Percentiles rank a stretch among this genome's conserved stretches.
Evolutionary conservation across 2,329 filamentous ascomycete species (phyloP).

Genomic region (Periconia sp.): DNA sequence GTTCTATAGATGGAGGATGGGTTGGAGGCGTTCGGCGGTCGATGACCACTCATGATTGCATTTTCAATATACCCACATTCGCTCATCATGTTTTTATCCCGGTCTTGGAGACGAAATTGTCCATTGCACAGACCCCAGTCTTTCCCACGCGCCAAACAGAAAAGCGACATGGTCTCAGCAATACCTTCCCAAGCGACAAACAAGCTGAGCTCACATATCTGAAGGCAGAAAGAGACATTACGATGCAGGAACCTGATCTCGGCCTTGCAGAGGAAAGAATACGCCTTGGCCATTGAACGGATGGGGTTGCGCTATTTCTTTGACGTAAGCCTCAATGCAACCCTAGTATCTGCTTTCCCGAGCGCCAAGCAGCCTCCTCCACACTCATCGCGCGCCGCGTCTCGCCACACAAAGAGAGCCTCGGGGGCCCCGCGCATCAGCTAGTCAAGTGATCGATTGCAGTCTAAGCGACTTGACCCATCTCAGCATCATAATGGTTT

Average conservation of each 20-base stretch:
- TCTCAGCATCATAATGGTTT: no score
- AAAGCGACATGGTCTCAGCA: not conserved
- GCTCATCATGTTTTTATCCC: not conserved
- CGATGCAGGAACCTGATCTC: not conserved
- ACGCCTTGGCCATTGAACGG: not conserved
- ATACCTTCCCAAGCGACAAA: conserved; percentile 10
- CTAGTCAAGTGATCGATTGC: not conserved
- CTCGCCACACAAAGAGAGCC: not conserved
- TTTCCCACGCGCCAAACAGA: conserved; percentile 26
- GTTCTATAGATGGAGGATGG: not conserved
- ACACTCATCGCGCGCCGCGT: conserved; percentile 1
- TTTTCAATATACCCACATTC: conserved; percentile 22
- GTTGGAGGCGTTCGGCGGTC: not conserved
- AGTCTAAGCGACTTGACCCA: no score
- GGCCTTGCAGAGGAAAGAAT: not conserved
- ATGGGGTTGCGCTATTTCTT: no score
- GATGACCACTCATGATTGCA: not conserved
- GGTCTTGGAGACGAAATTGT: no score
- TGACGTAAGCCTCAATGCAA: conserved; percentile 13
- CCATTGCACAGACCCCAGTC: conserved; percentile 11
- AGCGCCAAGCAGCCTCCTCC: conserved; percentile 13
- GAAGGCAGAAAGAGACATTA: no score
- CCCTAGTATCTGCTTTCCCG: conserved; percentile 6
- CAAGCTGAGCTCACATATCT: no score
- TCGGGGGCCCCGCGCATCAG: not conserved